A percentile compares a stretch with the other conserved stretches of the same genome.
phyloP scores from a whole-genome alignment of 805 yeast genomes.

The Candida sakaeoensis region DNA sequence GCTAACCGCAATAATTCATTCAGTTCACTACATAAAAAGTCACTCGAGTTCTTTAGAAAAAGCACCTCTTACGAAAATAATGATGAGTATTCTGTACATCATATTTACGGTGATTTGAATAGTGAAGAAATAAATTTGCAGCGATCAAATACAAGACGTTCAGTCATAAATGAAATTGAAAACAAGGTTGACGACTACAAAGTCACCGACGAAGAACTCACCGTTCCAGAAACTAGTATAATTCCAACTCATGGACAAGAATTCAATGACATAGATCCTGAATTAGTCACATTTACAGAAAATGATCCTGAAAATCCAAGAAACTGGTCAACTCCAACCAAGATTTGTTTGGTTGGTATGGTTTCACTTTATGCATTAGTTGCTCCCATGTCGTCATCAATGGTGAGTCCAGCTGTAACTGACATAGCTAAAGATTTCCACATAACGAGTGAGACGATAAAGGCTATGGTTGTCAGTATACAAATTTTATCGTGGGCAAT shows the following conservation, averaged over 20 bases:
- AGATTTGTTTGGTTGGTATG: slow-evolving; percentile 20
- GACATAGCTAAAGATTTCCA: slow-evolving; percentile 26
- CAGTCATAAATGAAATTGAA: slow-evolving; percentile 23
- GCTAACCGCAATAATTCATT: slow-evolving; percentile 16
- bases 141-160: slow-evolving; percentile 29
- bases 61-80: slow-evolving; percentile 8
- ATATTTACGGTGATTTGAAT: slow-evolving; percentile 31
- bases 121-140: slow-evolving; percentile 26
- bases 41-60: slow-evolving; percentile 17
- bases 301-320: slow-evolving; percentile 33
- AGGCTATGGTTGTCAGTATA: slow-evolving; percentile 32
- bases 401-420: slow-evolving; percentile 34
- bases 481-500: slow-evolving; percentile 39
- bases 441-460: slow-evolving; percentile 21
- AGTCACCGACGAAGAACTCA: slow-evolving; percentile 12
- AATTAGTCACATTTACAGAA: slow-evolving; percentile 33
- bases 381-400: slow-evolving; percentile 41
- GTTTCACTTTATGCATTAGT: slow-evolving; percentile 36
- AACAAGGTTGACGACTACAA: slow-evolving; percentile 14
- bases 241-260: slow-evolving; percentile 31
- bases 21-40: slow-evolving; percentile 11
- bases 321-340: slow-evolving; percentile 27
- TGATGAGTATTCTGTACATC: slow-evolving; percentile 20
- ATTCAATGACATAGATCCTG: slow-evolving; percentile 32
- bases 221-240: slow-evolving; percentile 17